These are phyloP conservation scores for Agrocybe praecox DNA, from an alignment of 768 basidiomycete genomes.

Conservation along the genomic window DNA sequence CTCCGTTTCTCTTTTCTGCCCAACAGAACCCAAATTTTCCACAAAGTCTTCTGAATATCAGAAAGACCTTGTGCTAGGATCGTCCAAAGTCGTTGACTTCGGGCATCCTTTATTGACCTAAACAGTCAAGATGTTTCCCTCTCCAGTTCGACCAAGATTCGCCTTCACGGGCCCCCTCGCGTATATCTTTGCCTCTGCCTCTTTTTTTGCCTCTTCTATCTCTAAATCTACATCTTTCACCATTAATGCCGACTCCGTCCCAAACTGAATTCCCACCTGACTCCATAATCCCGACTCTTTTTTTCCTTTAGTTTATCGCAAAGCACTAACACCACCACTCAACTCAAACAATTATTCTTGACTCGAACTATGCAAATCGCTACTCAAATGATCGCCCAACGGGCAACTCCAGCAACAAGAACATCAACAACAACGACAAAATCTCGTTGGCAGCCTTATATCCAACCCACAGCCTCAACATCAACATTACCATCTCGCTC, in stretches of 20 bases:
- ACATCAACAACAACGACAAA: constrained; percentile 34
- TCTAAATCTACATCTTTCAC: constrained; percentile 11
- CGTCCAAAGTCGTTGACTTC: constrained; percentile 45
- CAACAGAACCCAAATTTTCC: background rate
- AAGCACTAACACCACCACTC: constrained; percentile 31
- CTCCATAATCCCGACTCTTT: constrained; percentile 24
- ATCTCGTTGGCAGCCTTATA: constrained; percentile 84
- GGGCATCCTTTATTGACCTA: constrained; percentile 36
- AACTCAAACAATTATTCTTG: constrained; percentile 7
- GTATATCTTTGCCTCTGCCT: constrained; percentile 16
- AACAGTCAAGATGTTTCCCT: constrained; percentile 42
- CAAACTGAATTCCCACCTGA: constrained; percentile 33
- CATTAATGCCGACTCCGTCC: constrained; percentile 33
- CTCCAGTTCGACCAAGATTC: constrained; percentile 18
- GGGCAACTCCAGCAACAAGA: constrained; percentile 70
- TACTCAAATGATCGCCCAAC: constrained; percentile 62
- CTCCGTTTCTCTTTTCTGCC: background rate
- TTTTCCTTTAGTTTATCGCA: constrained; percentile 26
- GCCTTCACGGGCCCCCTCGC: constrained; percentile 22
- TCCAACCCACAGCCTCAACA: constrained; percentile 41
- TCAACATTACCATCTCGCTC: constrained; percentile 40
- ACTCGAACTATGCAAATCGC: constrained; percentile 40
- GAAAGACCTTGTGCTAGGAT: constrained; percentile 43
- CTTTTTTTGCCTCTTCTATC: constrained; percentile 10
- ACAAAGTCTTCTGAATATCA: constrained; percentile 30